Percentiles rank a stretch among this genome's conserved stretches.
phyloP scores from a whole-genome alignment of 2,329 filamentous ascomycete genomes.

The Colletotrichum sp. region DNA sequence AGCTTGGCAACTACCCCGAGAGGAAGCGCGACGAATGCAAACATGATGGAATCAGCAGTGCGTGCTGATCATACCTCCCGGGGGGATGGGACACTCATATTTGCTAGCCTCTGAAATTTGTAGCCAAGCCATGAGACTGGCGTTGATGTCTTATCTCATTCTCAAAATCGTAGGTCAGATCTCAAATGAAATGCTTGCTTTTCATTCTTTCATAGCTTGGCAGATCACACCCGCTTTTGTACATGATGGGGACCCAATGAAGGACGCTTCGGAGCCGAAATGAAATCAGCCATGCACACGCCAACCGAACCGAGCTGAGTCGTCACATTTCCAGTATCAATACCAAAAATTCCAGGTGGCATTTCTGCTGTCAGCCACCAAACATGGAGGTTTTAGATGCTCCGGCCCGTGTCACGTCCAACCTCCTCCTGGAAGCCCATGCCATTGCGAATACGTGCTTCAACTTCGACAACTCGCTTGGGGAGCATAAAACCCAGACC shows the following conservation, averaged over 20 bases:
- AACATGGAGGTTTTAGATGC: slow-evolving; percentile 27
- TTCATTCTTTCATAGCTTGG: background rate
- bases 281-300: background rate
- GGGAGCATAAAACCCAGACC: slow-evolving; percentile 73
- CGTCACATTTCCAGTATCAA: background rate
- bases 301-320: background rate
- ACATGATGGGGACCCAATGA: background rate
- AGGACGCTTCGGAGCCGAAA: background rate
- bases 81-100: background rate
- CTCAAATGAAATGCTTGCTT: background rate
- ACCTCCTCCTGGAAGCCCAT: slow-evolving; percentile 40
- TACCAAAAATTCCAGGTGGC: background rate
- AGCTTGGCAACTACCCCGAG: background rate
- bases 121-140: background rate
- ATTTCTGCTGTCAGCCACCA: background rate
- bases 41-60: background rate
- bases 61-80: background rate
- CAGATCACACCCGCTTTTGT: background rate
- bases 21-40: background rate
- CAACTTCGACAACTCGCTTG: slow-evolving; percentile 66
- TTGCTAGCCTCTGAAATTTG: background rate
- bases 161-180: background rate
- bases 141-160: background rate
- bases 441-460: slow-evolving; percentile 64
- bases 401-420: slow-evolving; percentile 32